Evolutionary conservation across 2,329 filamentous ascomycete species (phyloP), one percentile per base, ranked within the genome.

Genomic region (Apiospora marii): DNA sequence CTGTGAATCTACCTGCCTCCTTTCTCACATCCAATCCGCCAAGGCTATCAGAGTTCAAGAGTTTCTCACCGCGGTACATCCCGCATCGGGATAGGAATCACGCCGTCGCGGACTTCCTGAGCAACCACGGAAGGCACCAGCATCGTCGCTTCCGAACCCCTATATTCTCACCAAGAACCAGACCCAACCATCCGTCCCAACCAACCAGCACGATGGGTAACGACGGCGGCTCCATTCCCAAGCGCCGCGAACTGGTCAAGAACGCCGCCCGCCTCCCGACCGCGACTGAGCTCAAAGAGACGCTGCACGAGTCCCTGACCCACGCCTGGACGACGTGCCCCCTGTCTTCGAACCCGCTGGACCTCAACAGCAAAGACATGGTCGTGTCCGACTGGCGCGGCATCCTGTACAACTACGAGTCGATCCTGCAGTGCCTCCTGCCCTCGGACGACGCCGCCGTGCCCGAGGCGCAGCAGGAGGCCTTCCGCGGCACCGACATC

Each of bases 191-290:
- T 2, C 72, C 14, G 19, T 10, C n/a, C 34, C 41, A 49, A 37
- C 16, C 72, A 48, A 12, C 43, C 43, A 43, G 30, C n/a, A 22
- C 19, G 78, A 98, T 99, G 96, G 96, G 96, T 81, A 99, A 99
- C 85, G 96, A 99, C 82, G 96, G 96, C 77, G 96, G 96, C 81
- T 96, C 94, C 77, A 99, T 99, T 77, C 96, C 96, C 6, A 98
- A 93, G 75, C 94, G 97, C 44, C 93, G 95, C 80, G 97, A 99
- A 83, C 93, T 99, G 67, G 96, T 99, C 82, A 97, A 97, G 84
- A 93, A 96, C 83, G 94, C 95, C 41, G 94, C 95, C 58, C 93
- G 94, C 78, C 89, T 91, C 70, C 93, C 93, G 30, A 97, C 93
- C 46, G 89, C 94, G 41, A 92, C 94, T 67, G 93, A 98, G 85